Base-by-base conservation (phyloP, 78 protist species). In the Tieghemostelium lacteum region DNA sequence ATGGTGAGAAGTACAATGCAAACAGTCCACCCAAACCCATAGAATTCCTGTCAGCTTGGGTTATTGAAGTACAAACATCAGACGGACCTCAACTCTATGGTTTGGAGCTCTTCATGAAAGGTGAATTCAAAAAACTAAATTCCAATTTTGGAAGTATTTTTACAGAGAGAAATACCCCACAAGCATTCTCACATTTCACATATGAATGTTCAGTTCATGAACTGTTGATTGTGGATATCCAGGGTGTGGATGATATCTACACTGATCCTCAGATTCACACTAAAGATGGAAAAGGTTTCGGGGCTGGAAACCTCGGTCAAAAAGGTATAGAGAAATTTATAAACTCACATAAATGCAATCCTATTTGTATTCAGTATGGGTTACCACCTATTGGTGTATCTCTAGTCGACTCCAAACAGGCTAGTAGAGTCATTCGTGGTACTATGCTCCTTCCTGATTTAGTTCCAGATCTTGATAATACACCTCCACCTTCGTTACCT, bases 241-340 rank as follows among this genome's bases (percentile, higher is more conserved):
- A 97, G 45, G 98, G 98, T 52, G 97, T 95, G 0, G 97, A 76
- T 28, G 97, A 97, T 64, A 14, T 86, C 10, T 97, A 96, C 63
- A 97, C 98, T 0, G 98, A 97, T 42, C 98, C 98, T 8, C 97
- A 94, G 33, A 85, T 96, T 31, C 98, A 96, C 39, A 88, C 97
- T 12, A 52, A 55, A 10, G 89, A 67, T 52, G 95, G 95, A 19
- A 54, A 29, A 19, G 97, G 94, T 10, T 75, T 36, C 54, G 94
- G 87, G 2, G 72, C 73, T 49, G 98, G 97, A 7, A 91, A 97
- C 78, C 66, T 96, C 16, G 97, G 98, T 7, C 16, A 33, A 14
- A 49, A 34, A 20, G 98, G 98, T 14, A 89, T 97, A 0, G 71
- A 75, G 24, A 7, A 20, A 39, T 97, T 97, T 75, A 36, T 97